phyloP scores from a whole-genome alignment of 2,329 filamentous ascomycete species.

The Monilinia fructicola region DNA sequence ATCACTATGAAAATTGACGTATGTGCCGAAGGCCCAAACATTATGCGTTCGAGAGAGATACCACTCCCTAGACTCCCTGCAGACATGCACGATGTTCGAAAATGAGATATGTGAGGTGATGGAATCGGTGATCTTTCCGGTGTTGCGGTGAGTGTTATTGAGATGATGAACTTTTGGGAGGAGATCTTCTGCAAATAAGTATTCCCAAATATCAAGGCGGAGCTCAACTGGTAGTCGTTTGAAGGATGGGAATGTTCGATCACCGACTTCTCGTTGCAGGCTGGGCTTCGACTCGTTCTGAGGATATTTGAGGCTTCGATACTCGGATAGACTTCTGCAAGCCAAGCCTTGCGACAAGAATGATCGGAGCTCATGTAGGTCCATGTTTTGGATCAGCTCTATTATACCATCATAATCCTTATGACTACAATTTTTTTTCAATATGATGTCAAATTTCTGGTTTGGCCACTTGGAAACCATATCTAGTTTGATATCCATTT shows the following conservation, averaged over 20 bases:
- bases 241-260: background rate
- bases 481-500: background rate
- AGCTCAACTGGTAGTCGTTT: background rate
- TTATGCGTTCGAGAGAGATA: slow-evolving; percentile 18
- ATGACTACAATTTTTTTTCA: slow-evolving; percentile 2
- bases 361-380: background rate
- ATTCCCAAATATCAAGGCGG: slow-evolving; percentile 18
- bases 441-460: background rate
- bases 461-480: slow-evolving; percentile 17
- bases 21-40: slow-evolving; percentile 11
- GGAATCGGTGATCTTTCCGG: slow-evolving; percentile 8
- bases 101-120: slow-evolving; percentile 11
- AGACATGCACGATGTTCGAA: slow-evolving; percentile 15
- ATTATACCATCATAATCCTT: slow-evolving; percentile 12
- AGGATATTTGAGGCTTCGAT: slow-evolving; percentile 6
- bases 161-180: slow-evolving; percentile 13
- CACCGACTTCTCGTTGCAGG: too few species aligned
- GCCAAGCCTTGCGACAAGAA: background rate
- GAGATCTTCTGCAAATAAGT: slow-evolving; percentile 14
- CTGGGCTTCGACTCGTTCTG: background rate
- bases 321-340: slow-evolving; percentile 13
- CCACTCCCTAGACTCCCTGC: slow-evolving; percentile 12
- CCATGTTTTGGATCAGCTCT: slow-evolving; percentile 1
- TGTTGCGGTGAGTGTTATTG: background rate
- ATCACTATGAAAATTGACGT: slow-evolving; percentile 22